Base-by-base conservation (phyloP, 768 basidiomycete genomes). In the Lentinula boryana region DNA sequence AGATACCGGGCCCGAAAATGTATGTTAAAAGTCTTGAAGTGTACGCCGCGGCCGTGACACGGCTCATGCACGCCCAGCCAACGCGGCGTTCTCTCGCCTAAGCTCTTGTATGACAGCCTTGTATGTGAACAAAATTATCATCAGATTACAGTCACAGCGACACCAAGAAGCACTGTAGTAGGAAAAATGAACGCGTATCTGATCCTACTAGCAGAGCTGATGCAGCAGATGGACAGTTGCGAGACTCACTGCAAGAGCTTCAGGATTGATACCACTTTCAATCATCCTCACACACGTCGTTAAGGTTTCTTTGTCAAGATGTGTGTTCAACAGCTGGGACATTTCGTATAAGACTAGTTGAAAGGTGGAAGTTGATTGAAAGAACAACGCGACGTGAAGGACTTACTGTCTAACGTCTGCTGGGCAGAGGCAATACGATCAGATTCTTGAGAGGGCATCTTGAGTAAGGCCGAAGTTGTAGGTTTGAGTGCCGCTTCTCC, bases 271-370 rank as follows among this genome's bases (percentile, higher is more conserved):
- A 16, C 94, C 94, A 63, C 84, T 87, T 75, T 96, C 94, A 66
- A 96, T 93, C 88, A 96, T 87, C 43, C 87, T 83, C 23, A 96
- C 86, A 70, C 94, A 96, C 27, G 90, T 94, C 38, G 89, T 92
- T n/a, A 96, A 82, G 2, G 91, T 92, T 69, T 93, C 90, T 67
- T 90, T 92, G 75, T 95, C 93, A 44, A 96, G 80, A 60, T 88
- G 84, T 0, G 94, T 95, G 64, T 94, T 90, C 54, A 96, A 75
- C 50, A 95, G 74, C 73, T 94, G 91, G 18, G 94, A 93, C 59
- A 96, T 90, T 62, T 95, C 93, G 68, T 87, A 82, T 27, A 96
- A 79, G 64, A 89, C 94, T 96, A 64, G 55, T 35, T n/a, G n/a
- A n/a, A n/a, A 59, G 52, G 63, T 64, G 61, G 60, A 63, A 13